A percentile compares a stretch with the other conserved stretches of the same genome.
Evolutionary conservation across 2,329 filamentous ascomycete genomes (phyloP).

Genomic region (Fusarium verrucosum): DNA sequence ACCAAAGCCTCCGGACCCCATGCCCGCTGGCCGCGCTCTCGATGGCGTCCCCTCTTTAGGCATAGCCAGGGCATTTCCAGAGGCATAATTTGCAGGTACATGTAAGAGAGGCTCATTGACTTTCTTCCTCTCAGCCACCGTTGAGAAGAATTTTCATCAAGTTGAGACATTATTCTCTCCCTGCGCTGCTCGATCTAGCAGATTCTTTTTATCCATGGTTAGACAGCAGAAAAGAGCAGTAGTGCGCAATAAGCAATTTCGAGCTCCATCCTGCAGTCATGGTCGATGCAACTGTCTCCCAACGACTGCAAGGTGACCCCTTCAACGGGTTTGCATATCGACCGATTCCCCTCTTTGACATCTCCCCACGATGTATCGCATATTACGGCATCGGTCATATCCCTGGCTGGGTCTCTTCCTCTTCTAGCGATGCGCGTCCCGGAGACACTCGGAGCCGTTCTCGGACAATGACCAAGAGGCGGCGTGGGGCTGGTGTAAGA

Average conservation of each 20-base stretch:
- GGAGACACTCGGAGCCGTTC: conserved; percentile 40
- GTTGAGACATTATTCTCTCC: conserved; percentile 12
- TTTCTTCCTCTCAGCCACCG: conserved; percentile 3
- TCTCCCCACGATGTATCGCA: conserved; percentile 32
- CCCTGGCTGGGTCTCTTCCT: background rate
- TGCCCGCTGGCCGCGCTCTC: conserved; percentile 5
- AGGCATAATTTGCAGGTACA: background rate
- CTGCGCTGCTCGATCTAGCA: background rate
- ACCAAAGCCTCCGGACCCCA: conserved; percentile 28
- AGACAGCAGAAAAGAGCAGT: conserved; percentile 1
- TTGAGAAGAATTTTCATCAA: conserved; percentile 2
- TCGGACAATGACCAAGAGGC: conserved; percentile 19
- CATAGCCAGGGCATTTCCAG: conserved; percentile 10
- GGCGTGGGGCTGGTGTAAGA: conserved; percentile 37
- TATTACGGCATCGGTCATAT: conserved; percentile 8
- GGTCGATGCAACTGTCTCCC: background rate
- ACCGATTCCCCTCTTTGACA: conserved; percentile 17
- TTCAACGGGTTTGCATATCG: conserved; percentile 16
- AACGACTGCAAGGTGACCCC: conserved; percentile 7
- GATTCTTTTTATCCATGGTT: background rate
- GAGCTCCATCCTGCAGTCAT: conserved; percentile 5
- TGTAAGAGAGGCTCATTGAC: background rate
- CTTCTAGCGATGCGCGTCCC: conserved; percentile 5
- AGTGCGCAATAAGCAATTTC: conserved; percentile 9
- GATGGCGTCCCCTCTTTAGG: conserved; percentile 29